Evolutionary conservation across 2,329 filamentous ascomycete genomes (phyloP).

Genomic region (Botryotinia narcissicola): DNA sequence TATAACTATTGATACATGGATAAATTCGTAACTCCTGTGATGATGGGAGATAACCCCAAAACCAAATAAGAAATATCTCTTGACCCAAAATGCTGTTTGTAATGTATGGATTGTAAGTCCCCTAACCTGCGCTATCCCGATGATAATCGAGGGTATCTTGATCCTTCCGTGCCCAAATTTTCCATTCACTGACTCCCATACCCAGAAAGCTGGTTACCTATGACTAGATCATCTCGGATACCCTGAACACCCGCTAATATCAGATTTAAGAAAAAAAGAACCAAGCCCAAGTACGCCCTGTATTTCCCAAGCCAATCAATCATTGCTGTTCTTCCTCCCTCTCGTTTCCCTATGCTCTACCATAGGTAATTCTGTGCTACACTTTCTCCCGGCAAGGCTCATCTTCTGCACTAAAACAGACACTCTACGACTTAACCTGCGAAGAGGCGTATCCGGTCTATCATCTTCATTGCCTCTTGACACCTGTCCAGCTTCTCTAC

Average conservation of each 20-base stretch:
- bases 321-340: neutral
- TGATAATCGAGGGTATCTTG: neutral
- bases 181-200: neutral
- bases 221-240: neutral
- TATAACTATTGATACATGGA: neutral
- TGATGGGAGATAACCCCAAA: neutral
- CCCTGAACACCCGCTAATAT: conserved; percentile 1
- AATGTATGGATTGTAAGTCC: neutral
- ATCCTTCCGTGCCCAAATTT: neutral
- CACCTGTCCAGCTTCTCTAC: neutral
- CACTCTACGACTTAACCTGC: conserved; percentile 24
- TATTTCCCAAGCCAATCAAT: neutral
- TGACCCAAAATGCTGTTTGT: neutral
- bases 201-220: neutral
- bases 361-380: conserved; percentile 22
- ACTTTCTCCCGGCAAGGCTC: conserved; percentile 15
- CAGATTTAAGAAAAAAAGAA: neutral
- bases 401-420: conserved; percentile 26
- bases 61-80: neutral
- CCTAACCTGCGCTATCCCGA: neutral
- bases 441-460: conserved; percentile 19
- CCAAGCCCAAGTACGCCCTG: neutral
- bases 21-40: neutral
- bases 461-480: neutral
- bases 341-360: conserved; percentile 26